Conservation (phyloP, 83 land plant genomes). For the Picea mariana region DNA sequence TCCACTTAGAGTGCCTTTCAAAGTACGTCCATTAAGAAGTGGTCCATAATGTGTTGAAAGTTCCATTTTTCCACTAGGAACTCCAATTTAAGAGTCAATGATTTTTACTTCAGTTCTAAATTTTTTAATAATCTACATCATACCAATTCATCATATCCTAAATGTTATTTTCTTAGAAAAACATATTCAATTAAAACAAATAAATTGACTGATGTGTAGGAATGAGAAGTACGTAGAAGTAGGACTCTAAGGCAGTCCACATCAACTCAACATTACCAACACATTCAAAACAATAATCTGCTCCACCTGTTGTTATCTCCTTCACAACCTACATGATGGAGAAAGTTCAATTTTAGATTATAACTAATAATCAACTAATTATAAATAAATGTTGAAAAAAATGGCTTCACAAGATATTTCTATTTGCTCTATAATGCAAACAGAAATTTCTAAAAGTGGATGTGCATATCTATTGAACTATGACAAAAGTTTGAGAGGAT, state of each 20-base stretch:
- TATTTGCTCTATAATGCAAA: too few species aligned
- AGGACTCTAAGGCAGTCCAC: conserved; percentile 72
- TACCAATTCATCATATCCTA: neutral
- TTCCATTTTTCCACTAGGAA: conserved; percentile 66
- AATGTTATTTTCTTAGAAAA: neutral
- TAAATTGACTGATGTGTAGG: neutral
- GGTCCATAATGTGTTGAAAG: conserved; percentile 68
- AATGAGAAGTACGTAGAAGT: conserved; percentile 56
- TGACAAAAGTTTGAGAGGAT: too few species aligned
- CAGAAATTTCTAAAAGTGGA: too few species aligned
- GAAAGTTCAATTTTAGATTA: neutral
- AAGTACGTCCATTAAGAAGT: conserved; percentile 69
- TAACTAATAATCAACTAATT: neutral
- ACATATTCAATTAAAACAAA: neutral
- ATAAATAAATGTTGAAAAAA: neutral
- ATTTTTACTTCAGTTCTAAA: neutral
- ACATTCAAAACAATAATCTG: too few species aligned
- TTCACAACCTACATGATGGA: conserved; percentile 52
- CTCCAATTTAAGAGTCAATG: conserved; percentile 37
- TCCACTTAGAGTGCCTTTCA: conserved; percentile 83
- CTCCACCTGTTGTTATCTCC: conserved; percentile 37
- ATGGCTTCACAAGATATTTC: too few species aligned
- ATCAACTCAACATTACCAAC: conserved; percentile 56
- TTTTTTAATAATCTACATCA: neutral
- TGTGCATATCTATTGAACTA: too few species aligned